A percentile compares a stretch with the other conserved stretches of the same genome.
These are phyloP conservation scores for Vicia villosa DNA, from an alignment of 306 rosid species.

Conservation along the genomic window DNA sequence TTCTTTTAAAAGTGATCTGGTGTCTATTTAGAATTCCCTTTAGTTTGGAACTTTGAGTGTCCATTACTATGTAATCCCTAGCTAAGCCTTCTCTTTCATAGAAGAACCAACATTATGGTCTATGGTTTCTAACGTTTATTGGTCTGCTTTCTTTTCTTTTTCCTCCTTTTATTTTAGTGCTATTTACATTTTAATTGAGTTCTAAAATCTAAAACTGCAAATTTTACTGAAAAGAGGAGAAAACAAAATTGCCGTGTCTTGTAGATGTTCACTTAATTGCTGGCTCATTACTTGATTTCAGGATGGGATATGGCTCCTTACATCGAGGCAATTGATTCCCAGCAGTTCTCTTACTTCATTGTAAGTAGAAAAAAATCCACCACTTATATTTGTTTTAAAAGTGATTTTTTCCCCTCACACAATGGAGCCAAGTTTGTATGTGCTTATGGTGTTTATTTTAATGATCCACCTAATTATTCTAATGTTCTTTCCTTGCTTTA, in stretches of 20 bases:
- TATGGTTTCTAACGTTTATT: constrained; percentile 10
- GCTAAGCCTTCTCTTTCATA: constrained; percentile 22
- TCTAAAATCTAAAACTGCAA: not conserved
- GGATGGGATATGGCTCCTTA: constrained; percentile 99
- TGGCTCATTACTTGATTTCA: constrained; percentile 47
- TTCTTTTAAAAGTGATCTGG: constrained; percentile 16
- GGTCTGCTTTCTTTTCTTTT: not conserved
- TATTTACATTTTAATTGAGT: constrained; percentile 8
- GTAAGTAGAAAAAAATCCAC: constrained; percentile 50
- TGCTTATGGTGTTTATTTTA: constrained; percentile 11
- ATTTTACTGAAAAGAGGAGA: not conserved
- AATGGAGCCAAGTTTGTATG: constrained; percentile 6
- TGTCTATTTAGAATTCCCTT: constrained; percentile 10
- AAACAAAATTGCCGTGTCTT: constrained; percentile 19
- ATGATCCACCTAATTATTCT: constrained; percentile 14
- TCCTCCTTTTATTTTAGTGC: constrained; percentile 28
- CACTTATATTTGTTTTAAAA: constrained; percentile 22
- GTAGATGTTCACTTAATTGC: constrained; percentile 15
- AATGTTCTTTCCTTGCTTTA: constrained; percentile 38
- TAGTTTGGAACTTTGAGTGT: constrained; percentile 1
- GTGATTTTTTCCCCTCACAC: constrained; percentile 30
- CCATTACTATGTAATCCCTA: not conserved
- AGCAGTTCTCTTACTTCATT: constrained; percentile 57
- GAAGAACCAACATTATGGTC: constrained; percentile 1
- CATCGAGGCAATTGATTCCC: constrained; percentile 90